A percentile compares a stretch with the other conserved stretches of the same genome.
phyloP scores from a whole-genome alignment of 257 asterid species.

The Solanum virginianum region DNA sequence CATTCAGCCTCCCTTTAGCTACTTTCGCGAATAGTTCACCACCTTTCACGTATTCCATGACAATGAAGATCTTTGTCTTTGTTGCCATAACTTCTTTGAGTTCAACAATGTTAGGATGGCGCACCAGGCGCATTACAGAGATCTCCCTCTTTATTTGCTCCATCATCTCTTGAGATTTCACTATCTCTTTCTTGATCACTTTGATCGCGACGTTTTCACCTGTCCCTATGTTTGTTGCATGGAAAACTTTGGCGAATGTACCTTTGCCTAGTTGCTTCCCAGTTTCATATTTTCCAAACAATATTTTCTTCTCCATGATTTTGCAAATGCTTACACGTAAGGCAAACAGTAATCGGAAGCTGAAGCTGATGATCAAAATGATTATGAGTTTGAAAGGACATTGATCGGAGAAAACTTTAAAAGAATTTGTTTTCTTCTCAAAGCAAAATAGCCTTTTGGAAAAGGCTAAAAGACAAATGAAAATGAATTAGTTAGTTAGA shows the following conservation, averaged over 20 bases:
- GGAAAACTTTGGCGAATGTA: conserved; percentile 27
- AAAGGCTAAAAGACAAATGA: background rate
- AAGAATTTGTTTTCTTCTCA: background rate
- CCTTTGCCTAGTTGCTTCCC: conserved; percentile 27
- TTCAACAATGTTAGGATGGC: too few species aligned
- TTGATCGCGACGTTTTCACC: conserved; percentile 24
- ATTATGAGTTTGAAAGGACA: background rate
- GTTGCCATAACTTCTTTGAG: too few species aligned
- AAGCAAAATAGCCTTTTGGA: background rate
- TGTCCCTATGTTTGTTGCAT: conserved; percentile 6
- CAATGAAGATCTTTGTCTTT: too few species aligned
- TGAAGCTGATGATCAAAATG: background rate
- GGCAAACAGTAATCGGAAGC: background rate
- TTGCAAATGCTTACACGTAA: background rate
- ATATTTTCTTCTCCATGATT: conserved; percentile 15
- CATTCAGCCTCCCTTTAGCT: too few species aligned
- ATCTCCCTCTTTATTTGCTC: background rate
- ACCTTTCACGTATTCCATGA: too few species aligned
- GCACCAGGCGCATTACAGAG: too few species aligned
- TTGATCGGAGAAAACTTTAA: background rate
- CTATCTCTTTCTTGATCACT: conserved; percentile 26
- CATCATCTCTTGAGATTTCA: conserved; percentile 12
- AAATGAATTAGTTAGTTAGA: background rate
- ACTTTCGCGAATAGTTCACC: too few species aligned
- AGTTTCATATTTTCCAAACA: conserved; percentile 27